phyloP scores from a whole-genome alignment of 2,329 filamentous ascomycete species.

The Penicillium sumatraense region DNA sequence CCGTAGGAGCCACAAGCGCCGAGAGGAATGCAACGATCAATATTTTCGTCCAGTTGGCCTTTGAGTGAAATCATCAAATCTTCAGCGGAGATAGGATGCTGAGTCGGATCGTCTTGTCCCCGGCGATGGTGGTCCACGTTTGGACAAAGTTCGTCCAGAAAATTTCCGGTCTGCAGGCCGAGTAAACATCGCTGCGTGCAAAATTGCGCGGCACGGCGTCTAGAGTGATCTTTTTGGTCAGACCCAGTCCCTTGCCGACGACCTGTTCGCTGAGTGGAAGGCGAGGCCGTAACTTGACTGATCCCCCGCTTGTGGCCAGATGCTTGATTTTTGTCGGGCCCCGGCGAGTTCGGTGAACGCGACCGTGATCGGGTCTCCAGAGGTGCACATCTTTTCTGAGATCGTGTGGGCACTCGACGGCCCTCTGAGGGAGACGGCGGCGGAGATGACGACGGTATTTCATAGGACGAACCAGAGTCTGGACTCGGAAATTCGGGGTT shows the following conservation, averaged over 20 bases:
- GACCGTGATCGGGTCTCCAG: slow-evolving; percentile 8
- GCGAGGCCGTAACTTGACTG: neutral
- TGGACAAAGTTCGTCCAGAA: slow-evolving; percentile 30
- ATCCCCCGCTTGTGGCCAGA: slow-evolving; percentile 18
- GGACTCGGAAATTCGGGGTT: slow-evolving; percentile 22
- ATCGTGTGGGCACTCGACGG: slow-evolving; percentile 23
- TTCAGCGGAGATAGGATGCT: slow-evolving; percentile 1
- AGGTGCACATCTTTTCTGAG: slow-evolving; percentile 22
- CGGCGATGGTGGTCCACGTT: slow-evolving; percentile 24
- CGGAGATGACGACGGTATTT: slow-evolving; percentile 24
- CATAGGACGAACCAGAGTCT: slow-evolving; percentile 22
- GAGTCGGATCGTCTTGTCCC: neutral
- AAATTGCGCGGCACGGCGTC: slow-evolving; percentile 21
- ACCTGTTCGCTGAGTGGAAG: neutral
- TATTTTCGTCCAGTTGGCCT: neutral
- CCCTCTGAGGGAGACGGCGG: slow-evolving; percentile 10
- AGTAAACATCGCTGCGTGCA: slow-evolving; percentile 28
- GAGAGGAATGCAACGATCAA: neutral
- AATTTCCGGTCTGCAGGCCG: slow-evolving; percentile 24
- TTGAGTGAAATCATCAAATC: neutral
- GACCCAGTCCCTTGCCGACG: slow-evolving; percentile 6
- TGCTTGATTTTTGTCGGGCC: slow-evolving; percentile 20
- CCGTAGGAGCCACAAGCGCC: neutral
- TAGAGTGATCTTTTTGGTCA: slow-evolving; percentile 11
- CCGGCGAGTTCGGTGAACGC: slow-evolving; percentile 13